A percentile compares a stretch with the other conserved stretches of the same genome.
Conservation (phyloP, 2,329 filamentous ascomycete species). For the Phialocephala sp. region DNA sequence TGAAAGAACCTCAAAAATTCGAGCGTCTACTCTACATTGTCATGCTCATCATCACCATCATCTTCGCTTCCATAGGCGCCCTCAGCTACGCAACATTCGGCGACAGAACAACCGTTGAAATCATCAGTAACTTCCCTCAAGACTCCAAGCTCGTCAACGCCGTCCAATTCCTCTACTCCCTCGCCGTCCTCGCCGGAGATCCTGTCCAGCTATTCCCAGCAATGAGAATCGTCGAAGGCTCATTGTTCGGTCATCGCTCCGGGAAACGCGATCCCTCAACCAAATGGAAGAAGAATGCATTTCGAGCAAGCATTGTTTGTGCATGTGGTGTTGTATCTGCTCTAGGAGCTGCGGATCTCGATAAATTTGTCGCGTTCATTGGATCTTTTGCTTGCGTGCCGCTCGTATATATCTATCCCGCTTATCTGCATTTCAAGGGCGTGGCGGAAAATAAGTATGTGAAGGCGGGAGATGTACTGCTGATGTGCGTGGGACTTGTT, state of each 20-base stretch:
- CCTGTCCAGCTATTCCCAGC: constrained; percentile 96
- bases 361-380: constrained; percentile 95
- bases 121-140: constrained; percentile 92
- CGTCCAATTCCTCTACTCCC: constrained; percentile 96
- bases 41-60: constrained; percentile 90
- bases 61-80: constrained; percentile 88
- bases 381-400: constrained; percentile 97
- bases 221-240: constrained; percentile 92
- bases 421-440: constrained; percentile 84
- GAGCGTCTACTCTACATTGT: constrained; percentile 83
- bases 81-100: constrained; percentile 94
- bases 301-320: constrained; percentile 87
- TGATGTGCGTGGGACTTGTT: constrained; percentile 71
- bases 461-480: constrained; percentile 46
- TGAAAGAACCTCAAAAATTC: constrained; percentile 89
- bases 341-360: constrained; percentile 86
- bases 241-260: constrained; percentile 82
- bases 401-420: constrained; percentile 94
- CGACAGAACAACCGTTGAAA: constrained; percentile 91
- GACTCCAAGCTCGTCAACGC: constrained; percentile 92
- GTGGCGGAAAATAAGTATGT: constrained; percentile 57
- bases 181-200: constrained; percentile 90
- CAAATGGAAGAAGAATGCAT: constrained; percentile 98
- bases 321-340: constrained; percentile 85
- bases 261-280: constrained; percentile 96